Evolutionary conservation across 2,329 filamentous ascomycete genomes (phyloP), one percentile per base, ranked within the genome.

Genomic region (Penicillium concentricum): DNA sequence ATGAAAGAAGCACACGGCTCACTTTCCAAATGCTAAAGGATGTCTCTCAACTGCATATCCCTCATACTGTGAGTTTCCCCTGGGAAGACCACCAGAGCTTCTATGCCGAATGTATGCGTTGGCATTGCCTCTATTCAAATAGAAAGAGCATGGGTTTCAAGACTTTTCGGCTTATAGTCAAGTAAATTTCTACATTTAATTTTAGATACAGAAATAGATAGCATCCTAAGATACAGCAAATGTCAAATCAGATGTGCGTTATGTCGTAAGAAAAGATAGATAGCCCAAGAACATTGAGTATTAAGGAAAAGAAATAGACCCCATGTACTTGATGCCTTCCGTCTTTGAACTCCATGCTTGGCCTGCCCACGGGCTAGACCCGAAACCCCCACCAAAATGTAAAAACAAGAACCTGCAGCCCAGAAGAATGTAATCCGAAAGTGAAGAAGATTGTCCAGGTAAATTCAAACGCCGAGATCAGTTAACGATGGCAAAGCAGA

Each of bases 281-380:
- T 18, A 37, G 48, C 44, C 20, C 30, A 56, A 30, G 35, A 61
- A 57, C 54, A 30, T 44, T 42, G 50, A 52, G 38, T 37, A 51
- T 56, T 34, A 51, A 50, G 53, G 54, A 47, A 58, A 61, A 45
- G 26, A 59, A 58, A 47, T 44, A 28, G 45, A 58, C 49, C 50
- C 46, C 54, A 49, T 44, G 28, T 54, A 62, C 18, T 32, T 34
- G 34, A 63, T 64, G 56, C 58, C 52, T 57, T 66, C 62, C 61
- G 43, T 64, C 58, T 66, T 54, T 53, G 54, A 65, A 66, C 63
- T 65, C 64, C 61, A 66, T 66, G 64, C 64, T 64, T 56, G 50
- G 61, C 61, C 58, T 57, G 47, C 48, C 60, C 57, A 50, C 54
- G 49, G 61, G 59, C 45, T 56, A 61, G 39, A 39, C 32, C 54